Evolutionary conservation across 345 rosid species (phyloP), one percentile per base, ranked within the genome.

Genomic region (Gossypioides kirkii): DNA sequence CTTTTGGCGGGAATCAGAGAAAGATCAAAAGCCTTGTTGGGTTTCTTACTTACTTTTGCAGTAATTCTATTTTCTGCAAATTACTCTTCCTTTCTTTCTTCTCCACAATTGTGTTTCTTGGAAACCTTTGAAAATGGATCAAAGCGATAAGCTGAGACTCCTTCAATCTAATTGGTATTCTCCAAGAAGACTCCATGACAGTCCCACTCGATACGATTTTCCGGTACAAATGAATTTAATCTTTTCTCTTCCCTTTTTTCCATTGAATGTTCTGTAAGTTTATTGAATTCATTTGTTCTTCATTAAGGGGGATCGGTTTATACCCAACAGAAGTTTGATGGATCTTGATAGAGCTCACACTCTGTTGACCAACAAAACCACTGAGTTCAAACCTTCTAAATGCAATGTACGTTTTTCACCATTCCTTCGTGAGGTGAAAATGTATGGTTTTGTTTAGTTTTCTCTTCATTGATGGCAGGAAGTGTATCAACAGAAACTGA

Each of bases 291-390:
- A 7, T 41, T 76, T 47, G 52, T 62, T 55, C 20, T 23, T 13
- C 4, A 18, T 71, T 76, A 61, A 87, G 87, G 90, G 88, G 10
- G 87, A 82, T 28, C 81, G 86, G 52, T 85, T 83, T 60, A 71
- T 85, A 71, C 88, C 88, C 38, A 87, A 76, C 60, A 61, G 84
- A 70, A 83, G 88, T 82, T 82, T 82, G 83, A 87, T 87, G 87
- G 79, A 87, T 82, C 84, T 87, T 69, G 90, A 85, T 83, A 84
- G 77, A 83, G 88, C 86, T 81, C 84, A 74, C 41, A 55, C 78
- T 69, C 77, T 79, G 74, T 82, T 85, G 74, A 87, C 86, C 23
- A 76, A 82, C 73, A 72, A 53, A 14, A 71, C 71, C 46, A 64
- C 69, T 32, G 55, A 71, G 53, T 52, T 64, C 1, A 43, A 60